Evolutionary conservation across 441 rosid genomes (phyloP).

Genomic region (Jatropha multifida): DNA sequence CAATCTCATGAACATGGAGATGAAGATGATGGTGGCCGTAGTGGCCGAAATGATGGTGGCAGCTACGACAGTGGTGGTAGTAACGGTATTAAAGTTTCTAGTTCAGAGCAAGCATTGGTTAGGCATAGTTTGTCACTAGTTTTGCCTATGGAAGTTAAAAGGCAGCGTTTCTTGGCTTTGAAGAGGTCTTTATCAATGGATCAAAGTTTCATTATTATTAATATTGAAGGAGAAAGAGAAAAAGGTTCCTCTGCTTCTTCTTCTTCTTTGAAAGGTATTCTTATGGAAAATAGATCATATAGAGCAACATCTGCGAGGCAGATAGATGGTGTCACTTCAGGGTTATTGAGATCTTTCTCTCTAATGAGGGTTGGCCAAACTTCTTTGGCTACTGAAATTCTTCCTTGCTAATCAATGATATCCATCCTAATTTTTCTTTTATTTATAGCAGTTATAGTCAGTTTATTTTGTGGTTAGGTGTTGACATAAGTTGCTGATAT

Average conservation of each 20-base stretch:
- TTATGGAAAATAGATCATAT: constrained; percentile 4
- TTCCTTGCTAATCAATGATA: constrained; percentile 25
- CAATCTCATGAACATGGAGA: constrained; percentile 7
- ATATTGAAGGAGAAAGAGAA: constrained; percentile 11
- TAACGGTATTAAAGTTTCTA: neutral
- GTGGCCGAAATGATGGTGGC: neutral
- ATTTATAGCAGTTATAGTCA: neutral
- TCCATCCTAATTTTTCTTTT: neutral
- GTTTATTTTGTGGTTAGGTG: neutral
- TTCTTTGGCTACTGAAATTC: constrained; percentile 13
- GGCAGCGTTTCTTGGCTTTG: constrained; percentile 17
- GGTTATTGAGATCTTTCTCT: constrained; percentile 36
- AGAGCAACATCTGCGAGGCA: constrained; percentile 19
- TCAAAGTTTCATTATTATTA: constrained; percentile 30
- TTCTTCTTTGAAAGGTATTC: constrained; percentile 2
- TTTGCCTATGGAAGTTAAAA: constrained; percentile 26
- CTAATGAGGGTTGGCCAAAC: constrained; percentile 28
- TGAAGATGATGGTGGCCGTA: neutral
- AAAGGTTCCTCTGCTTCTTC: constrained; percentile 16
- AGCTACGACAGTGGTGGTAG: neutral
- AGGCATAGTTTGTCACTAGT: constrained; percentile 33
- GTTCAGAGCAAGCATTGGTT: constrained; percentile 8
- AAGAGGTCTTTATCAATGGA: constrained; percentile 46
- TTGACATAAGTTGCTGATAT: too few relatives aligned
- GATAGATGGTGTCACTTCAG: constrained; percentile 33